A percentile compares a stretch with the other conserved stretches of the same genome.
phyloP scores from a whole-genome alignment of 345 rosid genomes.

The Eucalyptus brandiana region DNA sequence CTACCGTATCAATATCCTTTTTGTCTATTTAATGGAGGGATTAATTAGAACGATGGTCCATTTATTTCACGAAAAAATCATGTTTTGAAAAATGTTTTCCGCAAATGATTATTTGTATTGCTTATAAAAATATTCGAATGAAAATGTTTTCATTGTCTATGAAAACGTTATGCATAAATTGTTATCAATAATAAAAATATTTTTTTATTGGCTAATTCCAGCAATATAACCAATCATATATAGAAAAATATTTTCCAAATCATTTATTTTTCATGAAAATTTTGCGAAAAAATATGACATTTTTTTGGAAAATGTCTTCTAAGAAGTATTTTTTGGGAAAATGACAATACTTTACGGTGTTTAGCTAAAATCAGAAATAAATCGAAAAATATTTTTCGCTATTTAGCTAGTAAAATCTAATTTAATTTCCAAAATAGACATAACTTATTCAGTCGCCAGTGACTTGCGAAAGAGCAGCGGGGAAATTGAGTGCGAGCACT shows the following conservation, averaged over 20 bases:
- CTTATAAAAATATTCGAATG: neutral
- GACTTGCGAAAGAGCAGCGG: too few species aligned
- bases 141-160: neutral
- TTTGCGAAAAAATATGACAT: too few species aligned
- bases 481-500: neutral
- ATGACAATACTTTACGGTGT: too few species aligned
- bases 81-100: too few species aligned
- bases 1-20: neutral
- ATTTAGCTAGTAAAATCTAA: neutral
- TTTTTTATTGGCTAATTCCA: neutral
- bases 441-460: too few species aligned
- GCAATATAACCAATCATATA: neutral
- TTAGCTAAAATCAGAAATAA: neutral
- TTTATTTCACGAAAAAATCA: neutral
- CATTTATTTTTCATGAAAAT: neutral
- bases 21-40: neutral
- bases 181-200: too few species aligned
- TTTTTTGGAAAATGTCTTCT: too few species aligned
- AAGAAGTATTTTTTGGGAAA: too few species aligned
- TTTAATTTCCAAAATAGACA: neutral
- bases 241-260: too few species aligned
- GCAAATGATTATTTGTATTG: too few species aligned
- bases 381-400: too few species aligned
- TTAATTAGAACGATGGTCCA: neutral
- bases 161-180: neutral